Conservation (phyloP, 75 land plant genomes). For the Pinus tabuliformis region DNA sequence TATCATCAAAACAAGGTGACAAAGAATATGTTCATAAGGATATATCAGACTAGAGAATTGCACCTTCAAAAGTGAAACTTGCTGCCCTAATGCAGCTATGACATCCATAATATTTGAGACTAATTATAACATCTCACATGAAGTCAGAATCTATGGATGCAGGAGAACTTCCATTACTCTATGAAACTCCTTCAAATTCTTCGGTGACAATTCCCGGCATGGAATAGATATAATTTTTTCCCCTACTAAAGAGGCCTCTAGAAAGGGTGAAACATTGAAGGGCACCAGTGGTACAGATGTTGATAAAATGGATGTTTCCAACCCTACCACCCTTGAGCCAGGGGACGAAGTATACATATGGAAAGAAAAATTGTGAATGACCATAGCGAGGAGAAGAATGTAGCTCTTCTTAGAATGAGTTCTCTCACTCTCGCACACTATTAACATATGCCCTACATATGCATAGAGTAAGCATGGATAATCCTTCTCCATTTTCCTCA, state of each 20-base stretch:
- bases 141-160: conserved; percentile 40
- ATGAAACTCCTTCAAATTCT: conserved; percentile 51
- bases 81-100: too few relatives aligned
- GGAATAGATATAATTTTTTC: conserved; percentile 10
- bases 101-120: too few relatives aligned
- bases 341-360: not conserved
- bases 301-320: conserved; percentile 24
- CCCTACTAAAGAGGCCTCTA: conserved; percentile 1
- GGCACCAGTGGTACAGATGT: conserved; percentile 65
- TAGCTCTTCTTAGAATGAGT: conserved; percentile 71
- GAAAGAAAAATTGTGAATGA: conserved; percentile 42
- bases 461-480: conserved; percentile 72
- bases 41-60: too few relatives aligned
- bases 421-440: conserved; percentile 64
- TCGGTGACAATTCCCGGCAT: conserved; percentile 24
- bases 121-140: too few relatives aligned
- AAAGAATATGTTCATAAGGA: too few relatives aligned
- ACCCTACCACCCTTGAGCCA: not conserved
- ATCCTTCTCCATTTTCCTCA: conserved; percentile 73
- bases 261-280: conserved; percentile 50
- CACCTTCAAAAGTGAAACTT: too few relatives aligned
- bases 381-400: conserved; percentile 52
- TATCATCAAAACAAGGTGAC: too few relatives aligned
- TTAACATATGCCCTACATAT: conserved; percentile 52
- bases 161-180: conserved; percentile 63